Base-by-base conservation (phyloP, 305 asterid genomes). In the Stenogyne calaminthoides region DNA sequence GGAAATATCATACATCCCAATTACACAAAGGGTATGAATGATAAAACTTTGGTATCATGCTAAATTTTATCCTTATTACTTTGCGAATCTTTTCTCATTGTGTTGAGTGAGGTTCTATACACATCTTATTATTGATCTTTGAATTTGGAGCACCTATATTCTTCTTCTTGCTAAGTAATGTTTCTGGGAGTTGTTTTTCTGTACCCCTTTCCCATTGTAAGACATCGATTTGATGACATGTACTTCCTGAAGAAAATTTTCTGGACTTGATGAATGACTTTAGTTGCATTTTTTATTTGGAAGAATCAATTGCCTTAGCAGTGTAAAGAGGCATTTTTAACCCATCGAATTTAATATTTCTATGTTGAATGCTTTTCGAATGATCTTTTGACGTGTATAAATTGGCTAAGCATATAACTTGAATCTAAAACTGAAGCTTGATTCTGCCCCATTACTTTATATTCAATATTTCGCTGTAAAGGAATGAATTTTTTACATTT, bases 401-500 rank as follows among this genome's bases (percentile, higher is more conserved):
- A 37, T 37, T 55, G 15, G 5, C 59, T 20, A 8, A 69, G 71
- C 42, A 36, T 40, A 52, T 59, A 52, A 40, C 61, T 73, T 72
- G 42, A 52, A 49, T 68, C 32, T 71, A 36, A 18, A 59, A 56
- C 11, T 9, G 6, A 54, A 18, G n/a, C 6, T 2, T 46, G 67
- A 6, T 63, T 63, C 54, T 16, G 34, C 37, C 20, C 7, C 56
- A 3, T 66, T 9, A 47, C 54, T 15, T 39, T 44, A 22, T 64
- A 59, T 36, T 67, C 76, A 61, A 11, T 36, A 22, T 49, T 67
- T 63, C 19, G 34, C 57, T 80, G 44, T 15, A 34, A 69, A 70
- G 58, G 54, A 65, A 40, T 46, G 51, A 47, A 42, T 75, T 63
- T n/a, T 68, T 39, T 11, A 51, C 46, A 16, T 62, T 19, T 52